These are phyloP conservation scores for Boletus sp. DNA, from an alignment of 768 basidiomycete genomes.

Conservation along the genomic window DNA sequence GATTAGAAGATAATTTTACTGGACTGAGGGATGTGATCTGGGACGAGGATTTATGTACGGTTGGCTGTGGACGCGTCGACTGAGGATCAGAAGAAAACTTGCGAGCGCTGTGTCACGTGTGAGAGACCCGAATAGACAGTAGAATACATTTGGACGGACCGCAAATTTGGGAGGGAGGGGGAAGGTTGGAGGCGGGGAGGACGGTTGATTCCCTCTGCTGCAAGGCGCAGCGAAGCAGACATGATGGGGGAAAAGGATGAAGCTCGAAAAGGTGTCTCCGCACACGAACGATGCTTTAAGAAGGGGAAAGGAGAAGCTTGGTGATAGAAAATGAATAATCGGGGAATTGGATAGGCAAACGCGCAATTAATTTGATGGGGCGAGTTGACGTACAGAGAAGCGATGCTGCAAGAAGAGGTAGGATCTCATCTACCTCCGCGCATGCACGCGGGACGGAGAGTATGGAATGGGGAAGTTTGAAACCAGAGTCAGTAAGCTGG, in stretches of 20 bases:
- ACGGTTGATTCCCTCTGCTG: slow-evolving; percentile 26
- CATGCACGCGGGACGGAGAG: slow-evolving; percentile 20
- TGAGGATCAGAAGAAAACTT: slow-evolving; percentile 27
- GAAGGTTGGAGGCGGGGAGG: slow-evolving; percentile 59
- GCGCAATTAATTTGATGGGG: slow-evolving; percentile 32
- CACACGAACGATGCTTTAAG: slow-evolving; percentile 31
- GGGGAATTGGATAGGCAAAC: slow-evolving; percentile 30
- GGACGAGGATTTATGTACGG: slow-evolving; percentile 16
- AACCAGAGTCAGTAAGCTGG: slow-evolving; percentile 16
- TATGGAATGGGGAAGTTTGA: slow-evolving; percentile 16
- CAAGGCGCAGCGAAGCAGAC: slow-evolving; percentile 24
- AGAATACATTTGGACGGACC: slow-evolving; percentile 37
- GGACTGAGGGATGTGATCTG: slow-evolving; percentile 18
- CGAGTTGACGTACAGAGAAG: slow-evolving; percentile 39
- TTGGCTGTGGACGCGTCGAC: slow-evolving; percentile 29
- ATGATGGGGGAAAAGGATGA: slow-evolving; percentile 29
- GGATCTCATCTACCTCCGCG: slow-evolving; percentile 26
- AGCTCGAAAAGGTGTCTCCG: slow-evolving; percentile 31
- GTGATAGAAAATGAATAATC: slow-evolving; percentile 35
- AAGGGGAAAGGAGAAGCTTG: slow-evolving; percentile 31
- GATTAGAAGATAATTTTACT: slow-evolving; percentile 8
- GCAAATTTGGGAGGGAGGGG: slow-evolving; percentile 69
- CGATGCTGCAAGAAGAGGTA: slow-evolving; percentile 18
- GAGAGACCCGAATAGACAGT: background rate
- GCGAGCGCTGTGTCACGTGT: slow-evolving; percentile 26